Percentiles rank a stretch among this genome's conserved stretches.
Evolutionary conservation across 768 basidiomycete species (phyloP).

Genomic region (Lanmaoa rubissima): DNA sequence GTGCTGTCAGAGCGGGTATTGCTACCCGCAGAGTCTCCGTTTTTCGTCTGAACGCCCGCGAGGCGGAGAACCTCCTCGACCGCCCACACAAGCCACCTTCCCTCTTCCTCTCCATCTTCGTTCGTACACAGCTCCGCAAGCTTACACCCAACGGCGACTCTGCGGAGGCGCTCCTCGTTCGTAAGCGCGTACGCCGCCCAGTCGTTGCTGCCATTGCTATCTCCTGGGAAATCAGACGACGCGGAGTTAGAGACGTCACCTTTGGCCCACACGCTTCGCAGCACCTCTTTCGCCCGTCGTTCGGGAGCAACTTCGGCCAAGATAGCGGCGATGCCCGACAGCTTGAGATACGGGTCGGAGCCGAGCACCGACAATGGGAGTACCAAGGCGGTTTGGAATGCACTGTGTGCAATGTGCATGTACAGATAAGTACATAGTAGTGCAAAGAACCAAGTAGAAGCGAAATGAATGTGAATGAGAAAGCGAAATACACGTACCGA

Average conservation of each 20-base stretch:
- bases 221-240: constrained; percentile 3
- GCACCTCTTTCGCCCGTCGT: constrained; percentile 25
- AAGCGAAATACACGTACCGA: constrained; percentile 40
- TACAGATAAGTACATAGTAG: background rate
- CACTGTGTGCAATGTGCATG: constrained; percentile 37
- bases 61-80: constrained; percentile 43
- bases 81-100: constrained; percentile 42
- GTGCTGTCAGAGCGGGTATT: background rate
- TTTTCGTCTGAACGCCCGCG: constrained; percentile 10
- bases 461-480: background rate
- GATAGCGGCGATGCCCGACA: constrained; percentile 62
- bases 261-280: constrained; percentile 26
- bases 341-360: constrained; percentile 57
- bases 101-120: constrained; percentile 37
- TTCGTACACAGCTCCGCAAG: constrained; percentile 41
- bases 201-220: background rate
- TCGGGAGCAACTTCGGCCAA: constrained; percentile 49
- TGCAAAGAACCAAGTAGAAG: background rate
- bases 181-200: constrained; percentile 31
- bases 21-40: background rate
- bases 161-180: constrained; percentile 40
- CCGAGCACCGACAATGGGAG: constrained; percentile 39
- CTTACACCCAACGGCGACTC: constrained; percentile 44
- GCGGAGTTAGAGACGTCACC: background rate
- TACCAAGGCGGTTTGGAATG: constrained; percentile 51